Evolutionary conservation across 2,329 filamentous ascomycete species (phyloP).

Genomic region (Exophiala sp.): DNA sequence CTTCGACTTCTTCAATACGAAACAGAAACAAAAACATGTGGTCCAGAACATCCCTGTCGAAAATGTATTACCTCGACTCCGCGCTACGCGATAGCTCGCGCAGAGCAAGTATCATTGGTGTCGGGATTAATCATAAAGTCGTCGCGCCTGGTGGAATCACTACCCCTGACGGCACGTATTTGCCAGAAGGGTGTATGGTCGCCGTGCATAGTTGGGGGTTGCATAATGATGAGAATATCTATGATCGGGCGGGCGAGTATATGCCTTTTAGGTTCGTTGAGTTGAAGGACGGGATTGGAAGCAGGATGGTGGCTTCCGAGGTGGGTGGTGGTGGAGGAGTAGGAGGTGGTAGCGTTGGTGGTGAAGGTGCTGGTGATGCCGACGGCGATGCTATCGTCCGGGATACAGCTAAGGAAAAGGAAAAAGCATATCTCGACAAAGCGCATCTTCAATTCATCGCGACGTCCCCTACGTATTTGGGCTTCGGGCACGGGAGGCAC

Average conservation of each 20-base stretch:
- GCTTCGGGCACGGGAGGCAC: conserved; percentile 55
- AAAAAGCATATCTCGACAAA: conserved; percentile 15
- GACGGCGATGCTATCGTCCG: background rate
- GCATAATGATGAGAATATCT: conserved; percentile 46
- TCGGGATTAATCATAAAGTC: conserved; percentile 30
- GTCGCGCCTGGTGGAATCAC: conserved; percentile 27
- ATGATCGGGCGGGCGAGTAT: conserved; percentile 40
- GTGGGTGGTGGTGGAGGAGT: background rate
- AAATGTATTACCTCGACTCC: conserved; percentile 39
- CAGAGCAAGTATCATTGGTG: conserved; percentile 37
- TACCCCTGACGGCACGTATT: conserved; percentile 40
- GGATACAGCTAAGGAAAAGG: conserved; percentile 21
- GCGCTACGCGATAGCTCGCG: conserved; percentile 41
- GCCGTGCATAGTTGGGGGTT: conserved; percentile 42
- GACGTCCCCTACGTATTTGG: conserved; percentile 47
- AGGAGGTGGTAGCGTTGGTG: background rate
- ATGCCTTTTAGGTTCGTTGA: conserved; percentile 48
- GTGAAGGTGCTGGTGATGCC: too few relatives aligned
- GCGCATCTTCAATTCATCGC: conserved; percentile 41
- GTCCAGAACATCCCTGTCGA: conserved; percentile 35
- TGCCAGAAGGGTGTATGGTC: conserved; percentile 44
- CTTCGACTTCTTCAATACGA: too few relatives aligned
- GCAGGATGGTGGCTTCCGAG: too few relatives aligned
- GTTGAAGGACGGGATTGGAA: conserved; percentile 33
- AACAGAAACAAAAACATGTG: too few relatives aligned